Percentiles rank a stretch among this genome's conserved stretches.
Evolutionary conservation across 441 rosid genomes (phyloP).

Genomic region (Manihot esculenta): DNA sequence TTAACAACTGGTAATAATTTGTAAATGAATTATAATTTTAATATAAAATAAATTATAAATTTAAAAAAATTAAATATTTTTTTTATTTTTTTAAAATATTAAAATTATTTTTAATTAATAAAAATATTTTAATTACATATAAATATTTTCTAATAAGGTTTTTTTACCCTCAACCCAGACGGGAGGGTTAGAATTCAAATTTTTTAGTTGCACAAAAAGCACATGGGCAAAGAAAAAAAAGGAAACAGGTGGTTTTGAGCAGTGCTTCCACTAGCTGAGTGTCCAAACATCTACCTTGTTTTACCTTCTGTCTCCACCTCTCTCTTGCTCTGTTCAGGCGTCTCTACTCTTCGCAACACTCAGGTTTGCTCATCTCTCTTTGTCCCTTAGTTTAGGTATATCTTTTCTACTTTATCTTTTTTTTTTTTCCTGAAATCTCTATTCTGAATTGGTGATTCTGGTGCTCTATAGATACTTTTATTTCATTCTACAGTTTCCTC

Average conservation of each 20-base stretch:
- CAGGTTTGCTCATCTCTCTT: background rate
- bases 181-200: background rate
- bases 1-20: too few species aligned
- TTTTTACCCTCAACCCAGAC: too few species aligned
- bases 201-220: background rate
- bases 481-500: background rate
- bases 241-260: background rate
- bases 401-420: background rate
- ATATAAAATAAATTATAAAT: too few species aligned
- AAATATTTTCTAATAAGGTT: too few species aligned
- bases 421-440: background rate
- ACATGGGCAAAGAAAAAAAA: background rate
- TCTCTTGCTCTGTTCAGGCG: background rate
- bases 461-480: background rate
- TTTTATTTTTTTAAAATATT: too few species aligned
- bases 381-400: slow-evolving; percentile 14
- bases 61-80: too few species aligned
- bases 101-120: too few species aligned
- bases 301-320: too few species aligned
- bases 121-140: too few species aligned
- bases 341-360: background rate
- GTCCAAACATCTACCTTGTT: background rate
- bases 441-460: background rate
- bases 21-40: too few species aligned
- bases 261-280: slow-evolving; percentile 3